Evolutionary conservation across 1,284 basidiomycete genomes (phyloP).

Genomic region (Inonotus hispidus): DNA sequence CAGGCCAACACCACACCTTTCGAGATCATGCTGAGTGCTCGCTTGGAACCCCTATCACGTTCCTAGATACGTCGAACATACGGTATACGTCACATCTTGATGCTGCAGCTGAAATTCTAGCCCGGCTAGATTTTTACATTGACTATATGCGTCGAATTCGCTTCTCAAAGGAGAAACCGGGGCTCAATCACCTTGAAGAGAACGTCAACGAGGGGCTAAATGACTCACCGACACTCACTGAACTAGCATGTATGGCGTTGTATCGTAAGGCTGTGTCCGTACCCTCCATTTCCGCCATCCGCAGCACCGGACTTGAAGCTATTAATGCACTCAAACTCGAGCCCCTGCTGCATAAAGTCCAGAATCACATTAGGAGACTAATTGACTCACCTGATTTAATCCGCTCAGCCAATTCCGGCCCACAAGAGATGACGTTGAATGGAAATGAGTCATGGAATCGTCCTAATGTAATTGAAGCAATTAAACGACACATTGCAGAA

Average conservation of each 20-base stretch:
- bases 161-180: conserved; percentile 26
- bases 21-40: too few relatives aligned
- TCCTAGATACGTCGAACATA: conserved; percentile 29
- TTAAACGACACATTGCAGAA: background rate
- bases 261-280: conserved; percentile 28
- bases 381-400: conserved; percentile 23
- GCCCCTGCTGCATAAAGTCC: conserved; percentile 24
- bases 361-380: conserved; percentile 21
- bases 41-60: too few relatives aligned
- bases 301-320: conserved; percentile 11
- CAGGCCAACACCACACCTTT: too few relatives aligned
- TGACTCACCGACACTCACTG: conserved; percentile 30
- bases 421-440: conserved; percentile 12
- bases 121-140: conserved; percentile 21
- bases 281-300: conserved; percentile 29
- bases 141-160: conserved; percentile 25
- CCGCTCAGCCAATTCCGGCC: conserved; percentile 11
- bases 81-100: conserved; percentile 28
- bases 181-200: conserved; percentile 24
- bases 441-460: background rate
- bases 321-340: conserved; percentile 26
- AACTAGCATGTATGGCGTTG: conserved; percentile 30
- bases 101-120: conserved; percentile 25
- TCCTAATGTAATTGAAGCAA: background rate
- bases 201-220: conserved; percentile 31